phyloP scores from a whole-genome alignment of 257 asterid species.

The Nicotiana benthamiana region DNA sequence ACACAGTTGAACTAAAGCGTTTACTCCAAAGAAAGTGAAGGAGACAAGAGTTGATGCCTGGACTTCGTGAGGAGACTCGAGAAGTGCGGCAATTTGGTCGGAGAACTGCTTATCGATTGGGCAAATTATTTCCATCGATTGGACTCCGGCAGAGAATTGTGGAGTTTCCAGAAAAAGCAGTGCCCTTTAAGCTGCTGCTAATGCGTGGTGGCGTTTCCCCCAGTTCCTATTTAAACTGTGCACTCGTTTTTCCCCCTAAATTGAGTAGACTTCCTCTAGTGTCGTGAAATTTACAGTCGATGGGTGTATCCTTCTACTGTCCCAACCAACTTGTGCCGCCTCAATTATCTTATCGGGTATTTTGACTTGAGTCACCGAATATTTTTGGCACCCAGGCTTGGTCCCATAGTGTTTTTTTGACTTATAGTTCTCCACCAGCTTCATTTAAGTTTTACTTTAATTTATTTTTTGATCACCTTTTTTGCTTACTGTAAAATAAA shows the following conservation, averaged over 20 bases:
- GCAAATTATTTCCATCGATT: conserved; percentile 25
- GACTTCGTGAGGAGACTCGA: conserved; percentile 41
- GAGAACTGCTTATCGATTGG: conserved; percentile 42
- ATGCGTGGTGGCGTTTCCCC: background rate
- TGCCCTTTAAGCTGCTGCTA: background rate
- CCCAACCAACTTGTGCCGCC: too few relatives aligned
- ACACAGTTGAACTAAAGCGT: background rate
- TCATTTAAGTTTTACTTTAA: too few relatives aligned
- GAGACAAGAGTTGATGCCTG: conserved; percentile 30
- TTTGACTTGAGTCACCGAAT: too few relatives aligned
- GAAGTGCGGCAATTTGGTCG: conserved; percentile 46
- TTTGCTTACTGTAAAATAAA: too few relatives aligned
- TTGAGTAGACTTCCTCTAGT: too few relatives aligned
- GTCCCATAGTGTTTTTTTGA: too few relatives aligned
- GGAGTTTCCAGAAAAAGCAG: background rate
- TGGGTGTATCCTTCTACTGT: too few relatives aligned
- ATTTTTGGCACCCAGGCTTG: too few relatives aligned
- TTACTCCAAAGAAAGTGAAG: background rate
- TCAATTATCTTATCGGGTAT: too few relatives aligned
- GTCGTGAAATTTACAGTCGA: too few relatives aligned
- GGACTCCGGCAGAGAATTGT: background rate
- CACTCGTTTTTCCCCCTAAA: background rate
- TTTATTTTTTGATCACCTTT: too few relatives aligned
- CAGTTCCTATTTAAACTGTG: background rate
- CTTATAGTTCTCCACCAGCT: too few relatives aligned